Evolutionary conservation across 148 eudicot genomes (phyloP).

Genomic region (Limonium bicolor): DNA sequence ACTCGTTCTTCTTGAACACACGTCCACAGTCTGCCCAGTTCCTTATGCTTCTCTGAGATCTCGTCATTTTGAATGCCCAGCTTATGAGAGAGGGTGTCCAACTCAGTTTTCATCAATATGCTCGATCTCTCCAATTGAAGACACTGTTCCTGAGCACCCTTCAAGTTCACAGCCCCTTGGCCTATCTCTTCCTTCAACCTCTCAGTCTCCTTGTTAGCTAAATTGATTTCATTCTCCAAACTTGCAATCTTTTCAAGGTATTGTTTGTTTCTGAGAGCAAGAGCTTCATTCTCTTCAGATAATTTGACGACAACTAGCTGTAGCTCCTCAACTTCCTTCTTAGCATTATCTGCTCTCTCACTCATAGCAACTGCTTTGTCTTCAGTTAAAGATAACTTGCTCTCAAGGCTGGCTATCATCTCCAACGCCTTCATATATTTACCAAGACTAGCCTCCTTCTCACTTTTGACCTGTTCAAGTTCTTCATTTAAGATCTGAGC

Average conservation of each 20-base stretch:
- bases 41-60: conserved; percentile 78
- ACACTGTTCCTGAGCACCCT: conserved; percentile 63
- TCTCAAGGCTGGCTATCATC: conserved; percentile 55
- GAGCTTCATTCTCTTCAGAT: conserved; percentile 61
- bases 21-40: conserved; percentile 69
- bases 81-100: conserved; percentile 42
- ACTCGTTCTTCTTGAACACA: conserved; percentile 70
- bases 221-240: conserved; percentile 40
- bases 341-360: conserved; percentile 55
- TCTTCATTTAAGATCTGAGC: conserved; percentile 27
- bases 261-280: conserved; percentile 30
- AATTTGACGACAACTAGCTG: conserved; percentile 32
- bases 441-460: conserved; percentile 45
- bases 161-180: conserved; percentile 40
- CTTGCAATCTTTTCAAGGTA: conserved; percentile 49
- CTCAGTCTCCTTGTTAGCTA: conserved; percentile 42
- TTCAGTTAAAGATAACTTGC: conserved; percentile 46
- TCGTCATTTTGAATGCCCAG: conserved; percentile 53
- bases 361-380: conserved; percentile 35
- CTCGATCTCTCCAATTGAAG: conserved; percentile 44
- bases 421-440: conserved; percentile 61
- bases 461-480: conserved; percentile 33
- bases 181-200: conserved; percentile 50
- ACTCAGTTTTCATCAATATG: conserved; percentile 38
- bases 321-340: conserved; percentile 54